These are phyloP conservation scores for Puccinia triticina DNA, from an alignment of 1,284 basidiomycete species.

Conservation along the genomic window DNA sequence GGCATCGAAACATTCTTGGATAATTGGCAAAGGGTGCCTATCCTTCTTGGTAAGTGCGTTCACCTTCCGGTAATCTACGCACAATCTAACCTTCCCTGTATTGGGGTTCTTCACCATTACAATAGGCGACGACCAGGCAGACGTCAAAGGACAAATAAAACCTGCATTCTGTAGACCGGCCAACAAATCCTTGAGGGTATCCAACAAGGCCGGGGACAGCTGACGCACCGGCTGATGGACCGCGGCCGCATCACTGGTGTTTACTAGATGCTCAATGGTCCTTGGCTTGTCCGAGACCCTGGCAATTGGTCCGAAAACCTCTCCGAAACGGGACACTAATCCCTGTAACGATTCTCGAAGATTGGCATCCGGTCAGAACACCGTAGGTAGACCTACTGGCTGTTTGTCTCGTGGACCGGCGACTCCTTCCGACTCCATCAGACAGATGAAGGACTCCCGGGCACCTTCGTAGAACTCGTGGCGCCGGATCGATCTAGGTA, in stretches of 20 bases:
- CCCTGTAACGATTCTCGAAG: background rate
- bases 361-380: background rate
- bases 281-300: background rate
- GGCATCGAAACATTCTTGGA: slow-evolving; percentile 10
- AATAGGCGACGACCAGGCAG: slow-evolving; percentile 6
- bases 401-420: slow-evolving; percentile 17
- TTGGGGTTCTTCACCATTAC: slow-evolving; percentile 3
- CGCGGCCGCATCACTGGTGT: background rate
- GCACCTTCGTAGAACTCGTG: slow-evolving; percentile 20
- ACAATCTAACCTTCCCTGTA: slow-evolving; percentile 6
- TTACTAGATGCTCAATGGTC: slow-evolving; percentile 11
- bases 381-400: background rate
- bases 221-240: slow-evolving; percentile 8
- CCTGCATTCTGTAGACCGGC: background rate
- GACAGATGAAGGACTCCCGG: slow-evolving; percentile 22
- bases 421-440: slow-evolving; percentile 21
- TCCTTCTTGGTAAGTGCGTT: slow-evolving; percentile 12
- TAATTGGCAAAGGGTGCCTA: slow-evolving; percentile 9
- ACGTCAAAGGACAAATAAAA: slow-evolving; percentile 7
- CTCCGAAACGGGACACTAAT: background rate
- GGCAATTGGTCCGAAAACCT: background rate
- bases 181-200: background rate
- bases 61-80: background rate
- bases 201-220: slow-evolving; percentile 13
- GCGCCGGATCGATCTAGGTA: background rate